These are phyloP conservation scores for Medicago ruthenica DNA, from an alignment of 306 rosid genomes.

Conservation along the genomic window DNA sequence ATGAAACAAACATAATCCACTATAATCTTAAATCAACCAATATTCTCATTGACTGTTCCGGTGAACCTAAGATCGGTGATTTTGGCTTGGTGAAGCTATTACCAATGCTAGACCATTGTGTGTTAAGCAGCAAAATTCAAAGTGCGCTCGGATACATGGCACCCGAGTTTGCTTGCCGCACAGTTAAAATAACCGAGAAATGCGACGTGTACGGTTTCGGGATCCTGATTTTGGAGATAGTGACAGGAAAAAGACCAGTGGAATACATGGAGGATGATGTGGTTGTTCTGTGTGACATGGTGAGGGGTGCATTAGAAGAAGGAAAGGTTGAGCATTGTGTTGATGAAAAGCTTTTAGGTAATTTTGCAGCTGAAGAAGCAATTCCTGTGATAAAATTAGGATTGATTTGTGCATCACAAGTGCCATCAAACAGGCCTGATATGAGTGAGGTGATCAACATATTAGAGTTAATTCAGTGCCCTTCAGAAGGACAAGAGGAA, in stretches of 20 bases:
- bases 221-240: slow-evolving; percentile 76
- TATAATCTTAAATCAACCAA: slow-evolving; percentile 91
- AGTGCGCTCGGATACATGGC: slow-evolving; percentile 98
- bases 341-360: slow-evolving; percentile 68
- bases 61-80: slow-evolving; percentile 84
- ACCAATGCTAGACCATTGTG: slow-evolving; percentile 87
- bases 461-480: slow-evolving; percentile 85
- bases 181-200: slow-evolving; percentile 89
- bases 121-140: slow-evolving; percentile 93
- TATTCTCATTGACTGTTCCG: slow-evolving; percentile 69
- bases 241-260: slow-evolving; percentile 88
- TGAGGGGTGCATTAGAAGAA: slow-evolving; percentile 84
- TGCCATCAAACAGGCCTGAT: slow-evolving; percentile 95
- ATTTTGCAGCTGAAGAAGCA: slow-evolving; percentile 85
- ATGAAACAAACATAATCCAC: slow-evolving; percentile 71
- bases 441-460: slow-evolving; percentile 93
- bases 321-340: slow-evolving; percentile 82
- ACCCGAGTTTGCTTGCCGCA: slow-evolving; percentile 92
- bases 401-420: slow-evolving; percentile 91
- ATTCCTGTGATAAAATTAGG: slow-evolving; percentile 90
- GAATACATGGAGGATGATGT: slow-evolving; percentile 99
- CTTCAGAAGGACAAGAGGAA: slow-evolving; percentile 87
- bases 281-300: slow-evolving; percentile 88
- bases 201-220: slow-evolving; percentile 90
- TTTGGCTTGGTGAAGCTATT: slow-evolving; percentile 81